Evolutionary conservation across 495 filamentous ascomycete genomes (phyloP).

Genomic region (Cudoniella acicularis): DNA sequence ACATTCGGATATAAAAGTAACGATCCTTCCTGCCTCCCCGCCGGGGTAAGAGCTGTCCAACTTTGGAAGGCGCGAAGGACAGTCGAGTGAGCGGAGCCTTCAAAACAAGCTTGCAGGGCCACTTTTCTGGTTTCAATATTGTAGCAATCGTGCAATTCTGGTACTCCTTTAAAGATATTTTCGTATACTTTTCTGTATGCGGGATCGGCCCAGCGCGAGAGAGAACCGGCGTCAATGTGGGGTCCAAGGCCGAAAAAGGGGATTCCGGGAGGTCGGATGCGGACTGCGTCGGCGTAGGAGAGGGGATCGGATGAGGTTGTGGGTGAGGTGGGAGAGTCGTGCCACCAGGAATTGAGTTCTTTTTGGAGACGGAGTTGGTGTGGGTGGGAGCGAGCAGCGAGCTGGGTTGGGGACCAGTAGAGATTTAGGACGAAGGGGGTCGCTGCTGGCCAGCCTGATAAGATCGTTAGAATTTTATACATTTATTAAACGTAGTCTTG

Average conservation of each 20-base stretch:
- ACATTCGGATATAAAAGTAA: conserved; percentile 15
- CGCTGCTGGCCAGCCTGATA: conserved; percentile 20
- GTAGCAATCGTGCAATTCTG: conserved; percentile 12
- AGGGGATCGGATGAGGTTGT: conserved; percentile 4
- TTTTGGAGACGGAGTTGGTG: conserved; percentile 18
- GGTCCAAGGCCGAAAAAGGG: conserved; percentile 19
- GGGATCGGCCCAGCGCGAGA: conserved; percentile 16
- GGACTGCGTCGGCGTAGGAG: conserved; percentile 19
- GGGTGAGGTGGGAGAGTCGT: background rate
- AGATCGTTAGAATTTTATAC: too few species aligned
- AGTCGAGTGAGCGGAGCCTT: conserved; percentile 13
- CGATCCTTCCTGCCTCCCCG: conserved; percentile 12
- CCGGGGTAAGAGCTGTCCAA: conserved; percentile 19
- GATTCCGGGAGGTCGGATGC: conserved; percentile 13
- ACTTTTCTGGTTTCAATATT: conserved; percentile 10
- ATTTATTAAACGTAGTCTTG: too few species aligned
- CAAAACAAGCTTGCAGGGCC: conserved; percentile 15
- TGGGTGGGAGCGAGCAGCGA: conserved; percentile 20
- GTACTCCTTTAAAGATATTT: conserved; percentile 16
- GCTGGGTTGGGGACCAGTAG: conserved; percentile 23
- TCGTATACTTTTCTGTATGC: conserved; percentile 16
- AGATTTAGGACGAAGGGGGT: conserved; percentile 21
- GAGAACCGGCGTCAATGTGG: conserved; percentile 20
- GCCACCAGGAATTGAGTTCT: conserved; percentile 16
- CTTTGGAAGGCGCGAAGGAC: conserved; percentile 20